These are phyloP conservation scores for Psilocybe cyanescens DNA, from an alignment of 768 basidiomycete species.

Conservation along the genomic window DNA sequence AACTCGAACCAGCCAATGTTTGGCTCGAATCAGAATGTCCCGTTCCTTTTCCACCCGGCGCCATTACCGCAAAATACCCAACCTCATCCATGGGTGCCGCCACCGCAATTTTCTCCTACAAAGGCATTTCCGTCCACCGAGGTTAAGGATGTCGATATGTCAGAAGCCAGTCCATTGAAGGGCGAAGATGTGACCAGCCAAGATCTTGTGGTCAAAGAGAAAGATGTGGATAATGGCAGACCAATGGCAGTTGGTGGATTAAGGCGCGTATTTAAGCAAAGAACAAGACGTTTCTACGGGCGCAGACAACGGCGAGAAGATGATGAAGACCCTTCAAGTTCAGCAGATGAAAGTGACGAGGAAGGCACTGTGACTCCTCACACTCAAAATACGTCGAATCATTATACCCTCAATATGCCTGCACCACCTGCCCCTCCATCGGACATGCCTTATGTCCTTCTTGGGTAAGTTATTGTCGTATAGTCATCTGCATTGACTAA, in stretches of 20 bases:
- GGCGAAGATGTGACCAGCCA: slow-evolving; percentile 35
- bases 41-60: slow-evolving; percentile 66
- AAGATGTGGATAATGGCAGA: slow-evolving; percentile 45
- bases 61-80: slow-evolving; percentile 47
- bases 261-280: slow-evolving; percentile 64
- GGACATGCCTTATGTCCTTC: slow-evolving; percentile 79
- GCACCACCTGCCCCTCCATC: slow-evolving; percentile 57
- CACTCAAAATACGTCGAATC: slow-evolving; percentile 68
- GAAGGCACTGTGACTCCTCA: slow-evolving; percentile 39
- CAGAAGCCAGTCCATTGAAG: slow-evolving; percentile 59
- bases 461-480: slow-evolving; percentile 62
- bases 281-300: slow-evolving; percentile 47
- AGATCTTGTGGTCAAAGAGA: slow-evolving; percentile 20
- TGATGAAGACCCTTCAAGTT: slow-evolving; percentile 44
- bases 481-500: slow-evolving; percentile 15
- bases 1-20: slow-evolving; percentile 53
- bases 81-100: slow-evolving; percentile 70
- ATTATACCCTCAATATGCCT: slow-evolving; percentile 85
- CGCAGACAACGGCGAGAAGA: slow-evolving; percentile 33
- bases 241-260: slow-evolving; percentile 68
- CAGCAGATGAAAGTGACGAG: slow-evolving; percentile 52
- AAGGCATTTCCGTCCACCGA: slow-evolving; percentile 62
- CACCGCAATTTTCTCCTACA: slow-evolving; percentile 58
- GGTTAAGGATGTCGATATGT: slow-evolving; percentile 75
- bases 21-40: slow-evolving; percentile 67